These are phyloP conservation scores for Thraustotheca clavata DNA, from an alignment of 352 stramenopile genomes.

Conservation along the genomic window DNA sequence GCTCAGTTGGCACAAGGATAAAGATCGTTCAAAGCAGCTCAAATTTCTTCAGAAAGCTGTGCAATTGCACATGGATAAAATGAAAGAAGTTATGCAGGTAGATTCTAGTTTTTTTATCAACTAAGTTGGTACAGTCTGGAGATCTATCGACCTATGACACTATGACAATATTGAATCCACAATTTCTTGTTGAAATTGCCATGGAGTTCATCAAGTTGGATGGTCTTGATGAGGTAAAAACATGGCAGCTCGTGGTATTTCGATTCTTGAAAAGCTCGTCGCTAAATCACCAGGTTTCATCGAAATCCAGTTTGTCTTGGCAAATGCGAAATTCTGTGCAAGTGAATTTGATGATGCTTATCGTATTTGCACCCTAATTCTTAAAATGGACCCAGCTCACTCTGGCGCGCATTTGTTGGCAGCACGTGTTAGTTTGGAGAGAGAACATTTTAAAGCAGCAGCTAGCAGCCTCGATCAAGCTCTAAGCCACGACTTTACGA, in stretches of 20 bases:
- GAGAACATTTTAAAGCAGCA: conserved; percentile 64
- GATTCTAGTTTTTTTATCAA: background rate
- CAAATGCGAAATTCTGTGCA: conserved; percentile 66
- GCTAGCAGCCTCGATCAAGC: conserved; percentile 77
- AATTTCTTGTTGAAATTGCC: conserved; percentile 85
- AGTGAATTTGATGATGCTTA: conserved; percentile 69
- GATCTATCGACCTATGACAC: conserved; percentile 64
- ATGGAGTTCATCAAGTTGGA: conserved; percentile 66
- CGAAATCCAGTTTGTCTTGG: conserved; percentile 72
- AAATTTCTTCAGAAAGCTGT: conserved; percentile 66
- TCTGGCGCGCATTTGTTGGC: conserved; percentile 75
- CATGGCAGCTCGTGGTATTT: conserved; percentile 35
- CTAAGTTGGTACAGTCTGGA: conserved; percentile 21
- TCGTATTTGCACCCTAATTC: conserved; percentile 57
- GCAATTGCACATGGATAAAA: conserved; percentile 73
- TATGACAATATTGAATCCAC: conserved; percentile 73
- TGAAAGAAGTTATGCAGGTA: conserved; percentile 54
- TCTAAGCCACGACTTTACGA: conserved; percentile 82
- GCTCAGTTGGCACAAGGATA: conserved; percentile 72
- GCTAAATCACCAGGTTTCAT: conserved; percentile 77
- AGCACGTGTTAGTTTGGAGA: conserved; percentile 68
- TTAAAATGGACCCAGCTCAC: conserved; percentile 72
- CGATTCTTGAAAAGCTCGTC: conserved; percentile 77
- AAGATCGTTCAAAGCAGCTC: conserved; percentile 54
- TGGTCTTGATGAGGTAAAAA: conserved; percentile 5